These are phyloP conservation scores for Monosporascus sp. DNA, from an alignment of 2,329 filamentous ascomycete species.

Conservation along the genomic window DNA sequence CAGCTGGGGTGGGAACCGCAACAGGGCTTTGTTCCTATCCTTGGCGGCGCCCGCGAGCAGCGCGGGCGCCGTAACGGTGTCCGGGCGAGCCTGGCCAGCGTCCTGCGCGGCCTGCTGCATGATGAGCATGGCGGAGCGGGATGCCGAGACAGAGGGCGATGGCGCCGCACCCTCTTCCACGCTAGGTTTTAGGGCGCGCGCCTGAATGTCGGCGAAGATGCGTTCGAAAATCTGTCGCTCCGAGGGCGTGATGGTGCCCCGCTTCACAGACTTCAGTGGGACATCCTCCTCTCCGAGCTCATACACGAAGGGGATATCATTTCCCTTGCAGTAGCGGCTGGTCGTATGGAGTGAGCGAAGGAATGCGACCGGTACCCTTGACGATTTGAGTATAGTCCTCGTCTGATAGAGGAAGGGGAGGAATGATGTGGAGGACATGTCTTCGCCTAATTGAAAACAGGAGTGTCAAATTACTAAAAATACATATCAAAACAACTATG, in stretches of 20 bases:
- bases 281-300: constrained; percentile 26
- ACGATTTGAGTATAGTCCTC: constrained; percentile 47
- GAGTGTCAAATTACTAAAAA: no score
- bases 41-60: constrained; percentile 17
- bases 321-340: constrained; percentile 9
- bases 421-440: constrained; percentile 42
- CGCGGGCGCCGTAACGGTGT: constrained; percentile 12
- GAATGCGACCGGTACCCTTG: constrained; percentile 16
- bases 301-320: constrained; percentile 49
- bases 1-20: constrained; percentile 36
- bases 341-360: constrained; percentile 19
- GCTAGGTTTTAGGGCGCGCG: constrained; percentile 23
- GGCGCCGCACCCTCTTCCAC: constrained; percentile 4
- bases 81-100: constrained; percentile 10
- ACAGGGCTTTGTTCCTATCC: constrained; percentile 30
- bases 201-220: constrained; percentile 55
- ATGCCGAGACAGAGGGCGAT: constrained; percentile 3
- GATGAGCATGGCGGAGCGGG: constrained; percentile 22
- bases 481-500: no score
- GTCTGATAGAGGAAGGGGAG: constrained; percentile 71
- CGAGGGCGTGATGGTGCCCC: constrained; percentile 49
- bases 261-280: constrained; percentile 17
- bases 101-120: constrained; percentile 23
- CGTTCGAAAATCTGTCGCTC: constrained; percentile 46
- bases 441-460: no score